Base-by-base conservation (phyloP, 202 grass and related monocot genomes). In the Hordeum pubiflorum region DNA sequence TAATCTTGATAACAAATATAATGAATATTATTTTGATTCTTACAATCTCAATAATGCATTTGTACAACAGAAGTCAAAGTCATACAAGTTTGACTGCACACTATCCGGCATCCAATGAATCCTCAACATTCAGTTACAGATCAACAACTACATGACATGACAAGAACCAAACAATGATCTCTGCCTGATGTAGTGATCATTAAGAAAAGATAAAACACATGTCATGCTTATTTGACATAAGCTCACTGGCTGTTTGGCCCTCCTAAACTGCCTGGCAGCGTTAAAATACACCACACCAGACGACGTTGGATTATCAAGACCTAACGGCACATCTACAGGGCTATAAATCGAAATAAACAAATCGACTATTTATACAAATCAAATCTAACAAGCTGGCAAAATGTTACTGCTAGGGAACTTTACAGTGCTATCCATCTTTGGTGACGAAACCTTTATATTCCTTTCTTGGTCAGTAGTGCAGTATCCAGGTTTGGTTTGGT, bases 331-430 rank as follows among this genome's bases (percentile, higher is more conserved):
- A 89, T 83, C 88, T 86, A 89, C 87, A 83, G 36, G 13, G 34
- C 69, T 86, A 86, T 80, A 81, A 83, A 86, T 81, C 3, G 10
- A 58, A 83, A 79, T 76, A 75, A 70, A 86, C 72, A 69, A 86
- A 86, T 90, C 10, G 33, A 48, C 88, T 83, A 83, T 80, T 90
- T 83, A 80, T 86, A 90, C 84, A 90, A 71, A 76, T 41, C 9
- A 69, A 83, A 83, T 70, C 80, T 86, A 83, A 55, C 52, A 70
- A 74, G 33, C 75, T 79, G 69, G 68, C 78, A 79, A 72, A 89
- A 56, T 64, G 58, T 43, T 76, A 44, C 80, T 76, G 80, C 79
- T 86, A 79, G 69, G 68, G 68, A 82, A 63, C 75, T 89, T 86
- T 83, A 89, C 87, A 86, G 65, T 59, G 69, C 68, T 86, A 79